These are phyloP conservation scores for Neocucurbitaria cava DNA, from an alignment of 2,329 filamentous ascomycete genomes.

Conservation along the genomic window DNA sequence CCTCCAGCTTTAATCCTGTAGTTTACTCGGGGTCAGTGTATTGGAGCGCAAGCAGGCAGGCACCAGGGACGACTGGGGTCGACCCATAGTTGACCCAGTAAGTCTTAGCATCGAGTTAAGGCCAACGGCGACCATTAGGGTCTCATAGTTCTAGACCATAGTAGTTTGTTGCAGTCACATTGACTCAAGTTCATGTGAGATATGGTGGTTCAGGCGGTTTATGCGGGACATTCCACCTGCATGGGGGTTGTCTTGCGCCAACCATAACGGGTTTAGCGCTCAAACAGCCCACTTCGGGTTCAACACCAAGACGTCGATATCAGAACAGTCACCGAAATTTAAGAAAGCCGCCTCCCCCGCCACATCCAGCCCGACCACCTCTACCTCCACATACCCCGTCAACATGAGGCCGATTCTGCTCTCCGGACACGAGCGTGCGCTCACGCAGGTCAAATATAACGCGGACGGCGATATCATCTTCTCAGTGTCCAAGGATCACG, in stretches of 20 bases:
- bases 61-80: too few species aligned
- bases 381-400: conserved; percentile 20
- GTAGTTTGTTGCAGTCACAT: too few species aligned
- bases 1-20: background rate
- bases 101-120: background rate
- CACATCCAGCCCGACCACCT: conserved; percentile 28
- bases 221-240: too few species aligned
- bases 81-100: background rate
- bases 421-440: conserved; percentile 93
- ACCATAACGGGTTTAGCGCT: conserved; percentile 21
- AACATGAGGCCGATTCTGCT: conserved; percentile 95
- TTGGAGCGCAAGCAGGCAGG: too few species aligned
- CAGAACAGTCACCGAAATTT: conserved; percentile 40
- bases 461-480: conserved; percentile 96
- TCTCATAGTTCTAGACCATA: too few species aligned
- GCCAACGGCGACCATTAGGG: background rate
- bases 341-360: conserved; percentile 27
- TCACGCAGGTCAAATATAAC: conserved; percentile 87
- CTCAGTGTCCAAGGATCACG: conserved; percentile 94
- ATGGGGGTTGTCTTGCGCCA: conserved; percentile 22
- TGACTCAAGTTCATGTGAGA: conserved; percentile 12
- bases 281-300: conserved; percentile 36
- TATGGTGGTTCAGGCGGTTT: too few species aligned
- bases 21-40: too few species aligned
- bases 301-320: conserved; percentile 37